Evolutionary conservation across 176 grass and related monocot genomes (phyloP).

Genomic region (barley (Hordeum vulgare)): MorexV3_pseudomolecules_assembly NC_058519.1:404906461-404906960

Average conservation of each 20-base stretch:
- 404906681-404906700: background rate
- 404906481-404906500: background rate
- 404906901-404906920: background rate
- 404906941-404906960: background rate
- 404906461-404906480: background rate
- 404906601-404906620: background rate
- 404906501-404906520: background rate
- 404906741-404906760: conserved; percentile 51
- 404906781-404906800: conserved; percentile 87
- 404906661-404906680: background rate
- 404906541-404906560: no score
- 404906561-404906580: background rate
- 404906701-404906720: background rate
- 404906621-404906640: background rate
- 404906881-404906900: background rate
- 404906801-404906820: conserved; percentile 73
- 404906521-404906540: background rate
- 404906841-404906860: conserved; percentile 60
- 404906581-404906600: background rate
- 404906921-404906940: background rate
- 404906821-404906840: conserved; percentile 79
- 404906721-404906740: background rate
- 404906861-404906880: conserved; percentile 5
- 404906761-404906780: conserved; percentile 86
- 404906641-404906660: background rate